phyloP scores from a whole-genome alignment of 768 basidiomycete genomes.

The Agrocybe chaxingu region DNA sequence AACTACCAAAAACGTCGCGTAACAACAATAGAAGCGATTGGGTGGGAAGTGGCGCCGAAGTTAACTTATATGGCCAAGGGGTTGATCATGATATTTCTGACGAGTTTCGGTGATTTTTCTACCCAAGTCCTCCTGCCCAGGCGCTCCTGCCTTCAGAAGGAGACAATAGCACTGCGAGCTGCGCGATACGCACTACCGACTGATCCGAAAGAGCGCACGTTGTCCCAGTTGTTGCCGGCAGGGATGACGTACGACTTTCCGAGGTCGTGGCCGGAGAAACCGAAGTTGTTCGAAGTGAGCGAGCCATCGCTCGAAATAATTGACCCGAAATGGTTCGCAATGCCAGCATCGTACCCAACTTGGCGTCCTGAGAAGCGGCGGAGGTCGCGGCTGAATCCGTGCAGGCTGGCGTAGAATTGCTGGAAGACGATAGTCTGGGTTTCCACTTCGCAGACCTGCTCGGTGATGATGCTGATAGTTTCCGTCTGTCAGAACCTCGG shows the following conservation, averaged over 20 bases:
- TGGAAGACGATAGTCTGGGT: conserved; percentile 42
- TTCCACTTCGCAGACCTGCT: conserved; percentile 49
- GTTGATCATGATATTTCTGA: neutral
- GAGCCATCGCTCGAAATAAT: conserved; percentile 34
- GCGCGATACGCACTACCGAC: conserved; percentile 32
- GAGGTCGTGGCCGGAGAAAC: conserved; percentile 36
- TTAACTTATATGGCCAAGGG: too few species aligned
- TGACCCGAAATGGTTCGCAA: conserved; percentile 29
- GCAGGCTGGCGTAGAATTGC: conserved; percentile 38
- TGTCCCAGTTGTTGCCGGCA: conserved; percentile 38
- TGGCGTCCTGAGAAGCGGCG: conserved; percentile 34
- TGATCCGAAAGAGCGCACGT: conserved; percentile 18
- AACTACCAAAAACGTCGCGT: too few species aligned
- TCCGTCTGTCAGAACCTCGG: too few species aligned
- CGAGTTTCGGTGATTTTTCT: conserved; percentile 8
- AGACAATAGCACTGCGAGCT: conserved; percentile 24
- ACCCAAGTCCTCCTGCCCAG: neutral
- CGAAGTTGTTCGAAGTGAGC: conserved; percentile 33
- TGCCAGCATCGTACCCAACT: conserved; percentile 36
- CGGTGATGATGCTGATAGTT: conserved; percentile 35
- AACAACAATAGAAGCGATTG: too few species aligned
- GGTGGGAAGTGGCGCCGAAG: too few species aligned
- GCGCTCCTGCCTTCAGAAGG: conserved; percentile 10
- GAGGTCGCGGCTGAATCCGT: conserved; percentile 39
- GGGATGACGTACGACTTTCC: conserved; percentile 35